Evolutionary conservation across 1,139 yeast species (phyloP).

Genomic region (Suhomyces bokatorum): DNA sequence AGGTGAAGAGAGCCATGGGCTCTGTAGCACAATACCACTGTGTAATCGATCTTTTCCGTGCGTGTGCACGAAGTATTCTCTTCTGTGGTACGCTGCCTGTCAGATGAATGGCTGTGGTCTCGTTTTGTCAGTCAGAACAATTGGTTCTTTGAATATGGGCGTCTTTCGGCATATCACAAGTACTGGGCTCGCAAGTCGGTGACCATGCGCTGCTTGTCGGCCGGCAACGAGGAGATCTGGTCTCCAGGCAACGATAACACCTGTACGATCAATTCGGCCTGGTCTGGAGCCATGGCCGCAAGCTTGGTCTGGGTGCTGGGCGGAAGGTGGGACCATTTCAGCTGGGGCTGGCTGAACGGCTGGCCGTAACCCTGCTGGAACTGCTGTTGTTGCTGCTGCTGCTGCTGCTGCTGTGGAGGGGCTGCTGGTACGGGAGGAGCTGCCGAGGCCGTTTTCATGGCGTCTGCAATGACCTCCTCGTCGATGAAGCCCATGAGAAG

Average conservation of each 20-base stretch:
- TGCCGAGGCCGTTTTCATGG: constrained; percentile 36
- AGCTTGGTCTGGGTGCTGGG: constrained; percentile 50
- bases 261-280: constrained; percentile 66
- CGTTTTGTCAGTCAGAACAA: too few species aligned
- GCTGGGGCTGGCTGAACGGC: constrained; percentile 8
- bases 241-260: constrained; percentile 58
- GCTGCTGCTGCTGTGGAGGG: constrained; percentile 8
- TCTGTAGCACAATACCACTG: too few species aligned
- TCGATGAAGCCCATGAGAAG: constrained; percentile 77
- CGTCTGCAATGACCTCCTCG: constrained; percentile 56
- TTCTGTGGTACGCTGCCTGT: too few species aligned
- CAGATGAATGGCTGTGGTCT: too few species aligned
- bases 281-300: constrained; percentile 49
- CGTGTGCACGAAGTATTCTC: too few species aligned
- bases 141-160: too few species aligned
- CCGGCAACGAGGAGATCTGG: constrained; percentile 56
- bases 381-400: constrained; percentile 10
- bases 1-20: too few species aligned
- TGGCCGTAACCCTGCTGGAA: constrained; percentile 8
- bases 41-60: too few species aligned
- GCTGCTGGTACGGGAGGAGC: constrained; percentile 24
- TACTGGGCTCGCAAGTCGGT: constrained; percentile 59
- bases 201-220: constrained; percentile 64
- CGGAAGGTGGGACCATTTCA: constrained; percentile 53
- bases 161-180: constrained; percentile 24